Evolutionary conservation across 371 early-diverging fungal species (phyloP).

Genomic region (Coemansia sp.): DNA sequence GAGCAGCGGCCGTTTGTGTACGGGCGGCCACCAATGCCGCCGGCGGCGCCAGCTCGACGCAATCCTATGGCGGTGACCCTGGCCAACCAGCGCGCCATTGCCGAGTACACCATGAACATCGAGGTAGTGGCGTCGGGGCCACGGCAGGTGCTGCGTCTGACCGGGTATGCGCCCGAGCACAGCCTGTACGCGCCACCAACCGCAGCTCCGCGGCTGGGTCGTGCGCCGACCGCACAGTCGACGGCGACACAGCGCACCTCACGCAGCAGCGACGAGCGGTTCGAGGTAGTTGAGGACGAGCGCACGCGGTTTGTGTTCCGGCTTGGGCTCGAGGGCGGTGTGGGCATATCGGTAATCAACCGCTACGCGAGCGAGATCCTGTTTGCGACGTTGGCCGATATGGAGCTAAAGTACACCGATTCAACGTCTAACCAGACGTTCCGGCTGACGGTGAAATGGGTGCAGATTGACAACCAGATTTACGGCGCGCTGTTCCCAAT

Average conservation of each 20-base stretch:
- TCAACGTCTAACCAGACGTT: slow-evolving; percentile 73
- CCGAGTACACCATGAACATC: slow-evolving; percentile 60
- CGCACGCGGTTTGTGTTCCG: slow-evolving; percentile 61
- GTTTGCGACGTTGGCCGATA: slow-evolving; percentile 74
- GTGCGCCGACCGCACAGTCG: slow-evolving; percentile 24
- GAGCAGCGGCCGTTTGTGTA: slow-evolving; percentile 71
- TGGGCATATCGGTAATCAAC: slow-evolving; percentile 88
- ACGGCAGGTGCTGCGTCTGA: slow-evolving; percentile 73
- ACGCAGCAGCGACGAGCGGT: slow-evolving; percentile 57
- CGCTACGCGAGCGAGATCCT: slow-evolving; percentile 70
- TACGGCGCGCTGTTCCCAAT: slow-evolving; percentile 83
- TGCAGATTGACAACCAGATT: slow-evolving; percentile 94
- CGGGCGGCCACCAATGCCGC: slow-evolving; percentile 16
- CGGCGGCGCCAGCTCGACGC: background rate
- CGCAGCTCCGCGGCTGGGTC: slow-evolving; percentile 13
- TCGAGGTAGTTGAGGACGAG: slow-evolving; percentile 55
- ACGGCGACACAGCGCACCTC: slow-evolving; percentile 19
- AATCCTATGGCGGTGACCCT: background rate
- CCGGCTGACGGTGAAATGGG: slow-evolving; percentile 79
- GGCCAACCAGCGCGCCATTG: slow-evolving; percentile 6
- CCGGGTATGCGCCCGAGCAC: slow-evolving; percentile 59
- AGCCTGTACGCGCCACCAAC: slow-evolving; percentile 33
- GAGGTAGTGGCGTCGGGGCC: slow-evolving; percentile 86
- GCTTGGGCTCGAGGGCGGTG: slow-evolving; percentile 72
- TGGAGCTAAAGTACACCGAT: slow-evolving; percentile 74